Evolutionary conservation across 1,284 basidiomycete genomes (phyloP), one percentile per base, ranked within the genome.

Genomic region (Earliella scabrosa): DNA sequence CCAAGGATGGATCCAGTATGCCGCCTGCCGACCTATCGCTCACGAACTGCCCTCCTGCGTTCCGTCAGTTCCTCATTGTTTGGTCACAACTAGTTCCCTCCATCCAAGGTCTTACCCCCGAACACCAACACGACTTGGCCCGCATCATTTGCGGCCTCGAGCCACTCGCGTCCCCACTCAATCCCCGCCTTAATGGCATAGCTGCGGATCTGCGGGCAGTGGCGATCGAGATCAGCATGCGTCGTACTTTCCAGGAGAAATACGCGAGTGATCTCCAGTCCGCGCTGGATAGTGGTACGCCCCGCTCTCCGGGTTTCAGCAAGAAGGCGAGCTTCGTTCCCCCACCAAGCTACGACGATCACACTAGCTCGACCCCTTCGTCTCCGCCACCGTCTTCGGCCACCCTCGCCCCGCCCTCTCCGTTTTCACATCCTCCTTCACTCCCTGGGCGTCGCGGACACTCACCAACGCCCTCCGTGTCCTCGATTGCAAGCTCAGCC

Each of bases 171-270:
- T 54, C 71, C 4, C 77, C 80, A 0, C 16, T 67, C 32, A 70
- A 80, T 50, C 68, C 71, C 2, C 63, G 71, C 1, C 65, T 90
- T 13, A 73, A 76, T 9, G 85, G 87, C 0, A 85, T 92, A 50
- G 82, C 90, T 5, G 87, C 87, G 0, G 88, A 92, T 71, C 71
- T 92, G 13, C 80, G 88, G 16, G 86, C 88, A 0, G 87, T 92
- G 0, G 87, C 90, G 0, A 90, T 92, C 50, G 89, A 91, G 64
- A 90, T 92, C 61, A 88, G 86, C 57, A 90, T 92, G 71, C 73
- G 91, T 4, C 75, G 91, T n/a, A 85, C 88, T 0, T 93, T 93
- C 72, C 91, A 93, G 68, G 82, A 90, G 59, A 77, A 88, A 8
- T 93, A 89, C 65, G 84, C 83, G 1, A 67, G 71, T 4, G 92